These are phyloP conservation scores for Boletus vinaceobasis DNA, from an alignment of 768 basidiomycete genomes.

Conservation along the genomic window DNA sequence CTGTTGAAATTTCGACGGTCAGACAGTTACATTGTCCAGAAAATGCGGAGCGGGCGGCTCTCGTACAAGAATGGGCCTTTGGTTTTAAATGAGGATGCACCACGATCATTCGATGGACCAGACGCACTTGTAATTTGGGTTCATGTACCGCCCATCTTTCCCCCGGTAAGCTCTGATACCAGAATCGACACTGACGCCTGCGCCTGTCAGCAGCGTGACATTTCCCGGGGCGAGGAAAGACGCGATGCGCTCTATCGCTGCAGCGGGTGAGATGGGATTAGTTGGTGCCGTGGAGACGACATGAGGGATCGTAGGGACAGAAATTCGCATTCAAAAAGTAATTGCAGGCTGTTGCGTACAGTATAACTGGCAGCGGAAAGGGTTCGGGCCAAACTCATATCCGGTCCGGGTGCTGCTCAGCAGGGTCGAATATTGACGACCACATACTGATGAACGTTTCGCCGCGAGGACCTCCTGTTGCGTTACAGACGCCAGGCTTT, in stretches of 20 bases:
- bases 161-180: conserved; percentile 96
- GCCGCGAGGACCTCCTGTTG: conserved; percentile 39
- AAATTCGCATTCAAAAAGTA: conserved; percentile 59
- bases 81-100: not conserved
- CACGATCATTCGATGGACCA: too few species aligned
- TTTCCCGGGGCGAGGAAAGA: conserved; percentile 69
- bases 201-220: conserved; percentile 77
- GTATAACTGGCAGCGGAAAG: not conserved
- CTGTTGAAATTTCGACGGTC: conserved; percentile 27
- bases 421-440: not conserved
- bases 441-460: conserved; percentile 32
- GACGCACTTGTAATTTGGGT: conserved; percentile 81
- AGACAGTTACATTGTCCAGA: not conserved
- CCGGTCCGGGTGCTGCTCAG: not conserved
- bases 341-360: too few species aligned
- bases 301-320: conserved; percentile 72
- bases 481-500: conserved; percentile 74
- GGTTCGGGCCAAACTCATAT: not conserved
- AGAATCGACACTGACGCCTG: conserved; percentile 93
- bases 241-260: conserved; percentile 59
- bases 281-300: conserved; percentile 39
- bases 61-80: conserved; percentile 56
- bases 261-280: conserved; percentile 41
- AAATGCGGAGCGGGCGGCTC: not conserved
- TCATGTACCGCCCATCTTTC: conserved; percentile 79